Evolutionary conservation across 768 basidiomycete genomes (phyloP).

Genomic region (Boletus tylopilopsis): DNA sequence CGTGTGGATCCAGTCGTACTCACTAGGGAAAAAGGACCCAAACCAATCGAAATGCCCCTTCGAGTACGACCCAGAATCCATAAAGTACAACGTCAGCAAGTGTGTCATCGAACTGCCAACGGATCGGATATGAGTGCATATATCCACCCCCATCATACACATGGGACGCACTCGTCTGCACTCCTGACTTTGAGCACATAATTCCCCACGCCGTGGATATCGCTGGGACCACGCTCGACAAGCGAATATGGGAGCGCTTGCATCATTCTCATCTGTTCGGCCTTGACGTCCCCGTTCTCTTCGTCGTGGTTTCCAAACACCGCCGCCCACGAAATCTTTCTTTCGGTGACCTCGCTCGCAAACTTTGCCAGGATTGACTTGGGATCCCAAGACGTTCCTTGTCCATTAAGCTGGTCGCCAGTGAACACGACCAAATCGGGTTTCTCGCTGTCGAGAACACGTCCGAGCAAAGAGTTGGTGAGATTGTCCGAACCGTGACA

Average conservation of each 20-base stretch:
- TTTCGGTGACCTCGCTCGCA: slow-evolving; percentile 67
- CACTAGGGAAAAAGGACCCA: slow-evolving; percentile 56
- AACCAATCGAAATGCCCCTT: slow-evolving; percentile 57
- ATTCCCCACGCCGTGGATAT: slow-evolving; percentile 88
- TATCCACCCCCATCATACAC: neutral
- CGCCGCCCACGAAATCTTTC: slow-evolving; percentile 83
- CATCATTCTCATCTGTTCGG: slow-evolving; percentile 66
- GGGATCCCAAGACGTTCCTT: slow-evolving; percentile 85
- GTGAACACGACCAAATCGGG: slow-evolving; percentile 91
- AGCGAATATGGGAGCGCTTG: slow-evolving; percentile 83
- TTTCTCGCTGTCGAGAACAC: slow-evolving; percentile 71
- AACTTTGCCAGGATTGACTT: slow-evolving; percentile 89
- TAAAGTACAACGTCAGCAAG: slow-evolving; percentile 85
- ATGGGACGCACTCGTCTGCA: slow-evolving; percentile 67
- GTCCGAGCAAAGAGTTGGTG: slow-evolving; percentile 68
- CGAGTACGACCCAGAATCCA: slow-evolving; percentile 83
- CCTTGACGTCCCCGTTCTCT: slow-evolving; percentile 60
- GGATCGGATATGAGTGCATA: slow-evolving; percentile 4
- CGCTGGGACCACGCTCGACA: slow-evolving; percentile 73
- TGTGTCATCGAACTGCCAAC: slow-evolving; percentile 74
- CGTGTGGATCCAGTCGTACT: slow-evolving; percentile 83
- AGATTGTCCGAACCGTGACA: slow-evolving; percentile 70
- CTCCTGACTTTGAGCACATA: slow-evolving; percentile 85
- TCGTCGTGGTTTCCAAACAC: slow-evolving; percentile 96
- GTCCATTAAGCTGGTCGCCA: slow-evolving; percentile 93